Evolutionary conservation across 2,329 filamentous ascomycete species (phyloP), one percentile per base, ranked within the genome.

Genomic region (Chrysosporium keratinophilum): DNA sequence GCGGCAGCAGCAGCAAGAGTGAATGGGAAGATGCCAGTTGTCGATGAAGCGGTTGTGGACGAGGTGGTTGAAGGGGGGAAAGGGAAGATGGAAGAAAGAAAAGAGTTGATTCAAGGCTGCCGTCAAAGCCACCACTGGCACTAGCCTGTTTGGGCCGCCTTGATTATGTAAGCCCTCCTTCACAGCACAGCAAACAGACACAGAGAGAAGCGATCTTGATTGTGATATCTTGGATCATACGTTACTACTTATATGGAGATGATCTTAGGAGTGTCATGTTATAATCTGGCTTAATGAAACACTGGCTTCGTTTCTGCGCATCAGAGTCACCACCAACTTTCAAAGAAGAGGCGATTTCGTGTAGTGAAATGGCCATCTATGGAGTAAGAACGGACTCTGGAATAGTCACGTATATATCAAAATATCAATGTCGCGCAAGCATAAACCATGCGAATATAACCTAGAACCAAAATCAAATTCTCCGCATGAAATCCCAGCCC

Each of bases 21-120:
- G 49, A 52, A 51, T 51, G 40, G 12, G 20, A 35, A 31, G 50
- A 40, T 35, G 47, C 35, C 37, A 17, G 40, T n/a, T 28, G 41
- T 33, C 33, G 28, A 45, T 42, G 41, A n/a, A 20, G 37, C 7
- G 9, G n/a, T 37, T 10, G 35, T 12, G 35, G 35, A 37, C 3
- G 9, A 35, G 28, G 20, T 15, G 14, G 35, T 23, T 37, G 35
- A 37, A 12, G 35, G n/a, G 46, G 28, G 5, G 12, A 17, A 23
- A 33, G 28, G 15, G 37, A 55, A 52, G 41, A 54, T 39, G n/a
- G 46, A 54, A 37, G 6, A 12, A 37, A 35, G 15, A 34, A 34
- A 15, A 14, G 34, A 28, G 45, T 17, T 10, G 28, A 14, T 23
- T 15, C 2, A 15, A 15, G 12, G 15, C 17, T 39, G 37, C 19